phyloP scores from a whole-genome alignment of 768 basidiomycete species.

The Lentinula raphanica region DNA sequence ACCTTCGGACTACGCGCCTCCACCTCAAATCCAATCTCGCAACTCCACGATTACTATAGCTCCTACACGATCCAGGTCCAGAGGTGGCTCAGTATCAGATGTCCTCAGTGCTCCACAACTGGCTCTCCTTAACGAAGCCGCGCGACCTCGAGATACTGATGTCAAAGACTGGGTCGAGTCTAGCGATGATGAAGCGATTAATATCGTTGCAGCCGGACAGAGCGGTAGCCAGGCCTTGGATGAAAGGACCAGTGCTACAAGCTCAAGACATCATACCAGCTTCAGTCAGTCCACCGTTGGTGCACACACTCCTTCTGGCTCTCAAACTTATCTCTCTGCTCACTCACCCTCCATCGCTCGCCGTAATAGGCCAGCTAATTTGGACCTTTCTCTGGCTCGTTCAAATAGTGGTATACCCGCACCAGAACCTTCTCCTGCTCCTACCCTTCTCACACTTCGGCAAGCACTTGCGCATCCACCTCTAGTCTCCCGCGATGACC shows the following conservation, averaged over 20 bases:
- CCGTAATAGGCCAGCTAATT: conserved; percentile 60
- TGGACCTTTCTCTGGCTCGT: conserved; percentile 51
- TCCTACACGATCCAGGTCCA: conserved; percentile 39
- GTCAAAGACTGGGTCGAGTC: conserved; percentile 64
- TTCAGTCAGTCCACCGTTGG: conserved; percentile 20
- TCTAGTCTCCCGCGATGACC: conserved; percentile 18
- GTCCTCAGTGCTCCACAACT: conserved; percentile 47
- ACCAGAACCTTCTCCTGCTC: conserved; percentile 53
- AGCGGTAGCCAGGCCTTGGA: conserved; percentile 80
- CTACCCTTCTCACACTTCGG: conserved; percentile 59
- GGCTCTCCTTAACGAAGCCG: conserved; percentile 28
- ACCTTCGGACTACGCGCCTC: conserved; percentile 26
- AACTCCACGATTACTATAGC: conserved; percentile 33
- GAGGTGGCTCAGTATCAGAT: conserved; percentile 53
- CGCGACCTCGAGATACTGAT: conserved; percentile 34
- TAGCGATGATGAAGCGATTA: conserved; percentile 85
- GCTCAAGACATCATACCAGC: conserved; percentile 27
- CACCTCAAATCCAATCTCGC: conserved; percentile 31
- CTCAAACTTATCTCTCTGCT: conserved; percentile 26
- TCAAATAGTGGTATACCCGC: conserved; percentile 29
- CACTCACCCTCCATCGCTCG: conserved; percentile 30
- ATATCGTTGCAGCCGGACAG: conserved; percentile 73
- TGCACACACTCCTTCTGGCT: conserved; percentile 8
- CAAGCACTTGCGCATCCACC: conserved; percentile 54
- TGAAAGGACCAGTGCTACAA: conserved; percentile 70